Base-by-base conservation (phyloP, 75 land plant species). In the Chamaecyparis obtusa region DNA sequence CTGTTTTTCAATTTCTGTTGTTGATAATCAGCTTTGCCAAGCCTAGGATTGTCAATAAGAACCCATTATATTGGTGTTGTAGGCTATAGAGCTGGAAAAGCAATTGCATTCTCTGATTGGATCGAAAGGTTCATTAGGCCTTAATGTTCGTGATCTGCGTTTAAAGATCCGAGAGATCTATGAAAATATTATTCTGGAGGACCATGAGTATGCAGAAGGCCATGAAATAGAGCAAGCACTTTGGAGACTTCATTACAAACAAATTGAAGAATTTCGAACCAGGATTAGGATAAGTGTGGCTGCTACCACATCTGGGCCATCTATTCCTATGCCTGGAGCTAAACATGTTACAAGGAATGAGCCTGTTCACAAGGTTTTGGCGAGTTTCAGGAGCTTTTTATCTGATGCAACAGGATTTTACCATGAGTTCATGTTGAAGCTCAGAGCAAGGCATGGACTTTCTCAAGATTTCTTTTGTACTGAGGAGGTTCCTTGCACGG, bases 41-140 rank as follows among this genome's bases (percentile, higher is more conserved):
- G 46, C 33, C 16, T 13, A 81, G 51, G 33, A 46, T 81, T 10
- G 54, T 6, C 11, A 81, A 27, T 81, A 41, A 81, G 33, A 44
- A 33, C 5, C 83, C 2, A 43, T 81, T 81, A 37, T 41, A 44
- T 44, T 81, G 30, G 30, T 43, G 5, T 81, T 81, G 30, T 44
- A 95, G 97, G 93, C 92, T 75, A 69, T 87, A 74, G 92, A 92
- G 87, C 74, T 89, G 81, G 97, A 95, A 83, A 94, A 92, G 87
- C 92, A 91, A 69, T 75, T 95, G 86, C 83, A 88, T 88, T 30
- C 86, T 32, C 83, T 86, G 60, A 90, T 93, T 85, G 90, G 91
- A 37, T 88, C 88, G 21, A 95, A 90, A 86, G 93, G 93, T 60
- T 87, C 93, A 39, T 89, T 94, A 87, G 86, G 92, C 55, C 48